Conservation (phyloP, 306 rosid species). For the Quillaja saponaria region DNA sequence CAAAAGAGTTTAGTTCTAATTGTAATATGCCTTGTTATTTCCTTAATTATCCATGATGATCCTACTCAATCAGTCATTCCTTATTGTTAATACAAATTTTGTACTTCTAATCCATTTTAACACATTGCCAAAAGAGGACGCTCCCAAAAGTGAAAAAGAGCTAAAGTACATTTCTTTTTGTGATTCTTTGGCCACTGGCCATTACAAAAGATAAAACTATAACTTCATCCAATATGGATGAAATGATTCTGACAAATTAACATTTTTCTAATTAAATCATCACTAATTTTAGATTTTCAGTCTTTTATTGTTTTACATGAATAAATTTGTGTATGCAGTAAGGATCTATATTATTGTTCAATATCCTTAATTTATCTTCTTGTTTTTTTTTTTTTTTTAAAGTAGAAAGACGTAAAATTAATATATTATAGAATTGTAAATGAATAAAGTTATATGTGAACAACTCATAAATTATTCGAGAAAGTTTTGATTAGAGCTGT, state of each 20-base stretch:
- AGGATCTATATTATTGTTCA: no score
- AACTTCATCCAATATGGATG: constrained; percentile 2
- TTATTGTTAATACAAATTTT: constrained; percentile 37
- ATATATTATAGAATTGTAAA: no score
- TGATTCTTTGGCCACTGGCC: constrained; percentile 27
- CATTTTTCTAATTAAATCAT: no score
- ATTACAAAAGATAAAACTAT: constrained; percentile 32
- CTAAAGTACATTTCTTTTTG: constrained; percentile 46
- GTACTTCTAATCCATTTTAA: constrained; percentile 47
- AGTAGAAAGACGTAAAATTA: no score
- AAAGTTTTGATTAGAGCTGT: no score
- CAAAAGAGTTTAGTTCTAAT: constrained; percentile 8
- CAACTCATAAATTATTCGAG: no score
- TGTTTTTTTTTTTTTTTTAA: background rate
- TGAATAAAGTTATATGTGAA: no score
- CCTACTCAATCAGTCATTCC: constrained; percentile 46
- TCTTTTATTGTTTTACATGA: no score
- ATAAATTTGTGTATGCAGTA: no score
- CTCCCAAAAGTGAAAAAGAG: constrained; percentile 37
- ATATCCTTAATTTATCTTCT: no score
- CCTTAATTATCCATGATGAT: constrained; percentile 23
- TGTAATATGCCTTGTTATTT: constrained; percentile 23
- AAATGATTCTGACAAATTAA: constrained; percentile 25
- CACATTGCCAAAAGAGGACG: constrained; percentile 35
- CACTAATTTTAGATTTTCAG: no score